Percentiles rank a stretch among this genome's conserved stretches.
These are phyloP conservation scores for Aspergillus sp. DNA, from an alignment of 2,329 filamentous ascomycete genomes.

Conservation along the genomic window DNA sequence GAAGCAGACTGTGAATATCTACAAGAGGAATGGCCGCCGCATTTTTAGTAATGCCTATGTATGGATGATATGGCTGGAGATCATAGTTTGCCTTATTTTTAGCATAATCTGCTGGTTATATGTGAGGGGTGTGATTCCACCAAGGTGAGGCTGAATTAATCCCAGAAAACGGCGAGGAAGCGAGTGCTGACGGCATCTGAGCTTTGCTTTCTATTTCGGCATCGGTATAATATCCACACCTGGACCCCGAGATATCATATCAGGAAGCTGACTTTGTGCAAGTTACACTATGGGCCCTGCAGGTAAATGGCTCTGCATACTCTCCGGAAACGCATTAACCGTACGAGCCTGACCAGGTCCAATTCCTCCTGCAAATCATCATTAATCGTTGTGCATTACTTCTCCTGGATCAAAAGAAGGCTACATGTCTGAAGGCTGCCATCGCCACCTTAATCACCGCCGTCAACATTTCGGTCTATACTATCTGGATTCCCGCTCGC, in stretches of 20 bases:
- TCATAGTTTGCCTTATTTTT: not conserved
- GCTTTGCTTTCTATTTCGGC: not conserved
- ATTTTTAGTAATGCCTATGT: not conserved
- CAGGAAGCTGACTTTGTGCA: not conserved
- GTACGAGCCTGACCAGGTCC: not conserved
- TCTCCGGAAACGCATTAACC: not conserved
- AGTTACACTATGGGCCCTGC: not conserved
- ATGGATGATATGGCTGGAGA: not conserved
- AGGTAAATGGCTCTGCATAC: not conserved
- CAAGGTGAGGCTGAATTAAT: not conserved
- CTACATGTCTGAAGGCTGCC: not conserved
- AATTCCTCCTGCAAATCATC: not conserved
- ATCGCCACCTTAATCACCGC: not conserved
- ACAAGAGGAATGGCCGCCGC: not conserved
- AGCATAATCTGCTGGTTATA: not conserved
- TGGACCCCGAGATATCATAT: not conserved
- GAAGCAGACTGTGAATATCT: not conserved
- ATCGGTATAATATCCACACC: not conserved
- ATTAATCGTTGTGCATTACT: not conserved
- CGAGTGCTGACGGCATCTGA: not conserved
- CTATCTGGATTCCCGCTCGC: not conserved
- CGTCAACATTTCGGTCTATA: not conserved
- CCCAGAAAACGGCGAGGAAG: not conserved
- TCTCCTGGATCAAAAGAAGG: not conserved
- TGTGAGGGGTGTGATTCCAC: not conserved